Evolutionary conservation across 345 rosid species (phyloP), one percentile per base, ranked within the genome.

Genomic region (Bruguiera sexangula): DNA sequence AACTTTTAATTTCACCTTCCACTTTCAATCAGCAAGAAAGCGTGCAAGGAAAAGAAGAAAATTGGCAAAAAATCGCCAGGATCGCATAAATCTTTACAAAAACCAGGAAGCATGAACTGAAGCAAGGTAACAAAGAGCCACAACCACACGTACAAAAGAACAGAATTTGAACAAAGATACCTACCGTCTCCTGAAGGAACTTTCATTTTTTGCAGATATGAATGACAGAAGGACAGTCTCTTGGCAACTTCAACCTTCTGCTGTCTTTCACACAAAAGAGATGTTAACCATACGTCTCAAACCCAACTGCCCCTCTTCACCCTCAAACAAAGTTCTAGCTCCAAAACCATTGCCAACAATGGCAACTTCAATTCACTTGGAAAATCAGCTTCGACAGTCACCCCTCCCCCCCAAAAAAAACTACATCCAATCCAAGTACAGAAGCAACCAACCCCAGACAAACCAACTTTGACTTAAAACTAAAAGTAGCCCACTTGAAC

Each of bases 131-230:
- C 34, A 64, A 27, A 36, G 22, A 58, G 37, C 16, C 21, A 32
- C 27, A 57, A 52, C 34, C n/a, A 59, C 66, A 52, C 27, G 54
- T 8, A 53, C 46, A n/a, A 48, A 51, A 51, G 32, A 58, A 57
- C 0, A 48, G 20, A 26, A 24, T 75, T 52, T 2, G 18, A 67
- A 57, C 61, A 54, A 43, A 56, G 37, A 68, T 24, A 60, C 43
- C 80, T 51, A 95, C 99, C 99, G 87, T 91, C 96, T 34, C 78
- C 78, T 71, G 93, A 69, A 73, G 90, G 91, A 84, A 86, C 81
- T 91, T 91, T 95, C 99, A 95, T 95, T 84, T 34, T 60, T 83
- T 61, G 66, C 62, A 67, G 73, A 26, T 56, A 65, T 58, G 32
- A 62, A 73, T 31, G 19, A 26, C 31, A 39, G 8, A 62, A 43